Evolutionary conservation across 495 filamentous ascomycete species (phyloP).

Genomic region (Lineolata rhizophorae): DNA sequence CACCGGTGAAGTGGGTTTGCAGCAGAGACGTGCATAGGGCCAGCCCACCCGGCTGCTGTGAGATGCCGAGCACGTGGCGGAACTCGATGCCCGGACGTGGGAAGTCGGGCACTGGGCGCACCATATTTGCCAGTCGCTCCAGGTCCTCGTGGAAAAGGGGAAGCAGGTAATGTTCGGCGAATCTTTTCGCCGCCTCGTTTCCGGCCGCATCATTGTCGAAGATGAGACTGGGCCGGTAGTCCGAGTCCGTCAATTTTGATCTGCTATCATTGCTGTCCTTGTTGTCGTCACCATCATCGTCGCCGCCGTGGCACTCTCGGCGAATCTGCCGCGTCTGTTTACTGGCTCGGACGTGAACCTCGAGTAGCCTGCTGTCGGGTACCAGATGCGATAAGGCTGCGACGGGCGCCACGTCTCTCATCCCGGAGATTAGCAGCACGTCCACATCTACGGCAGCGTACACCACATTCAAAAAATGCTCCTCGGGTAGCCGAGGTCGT

Average conservation of each 20-base stretch:
- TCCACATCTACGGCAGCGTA: constrained; percentile 3
- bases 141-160: constrained; percentile 28
- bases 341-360: constrained; percentile 28
- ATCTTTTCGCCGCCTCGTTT: constrained; percentile 18
- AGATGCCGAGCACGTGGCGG: constrained; percentile 37
- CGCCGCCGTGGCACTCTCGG: constrained; percentile 13
- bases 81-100: constrained; percentile 35
- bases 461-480: constrained; percentile 32
- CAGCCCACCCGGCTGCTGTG: constrained; percentile 30
- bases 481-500: constrained; percentile 27
- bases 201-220: constrained; percentile 29
- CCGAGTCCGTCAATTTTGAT: constrained; percentile 14
- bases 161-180: constrained; percentile 26
- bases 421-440: constrained; percentile 28
- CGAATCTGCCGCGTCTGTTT: constrained; percentile 22
- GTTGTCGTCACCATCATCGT: constrained; percentile 11
- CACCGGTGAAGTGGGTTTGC: constrained; percentile 23
- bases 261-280: constrained; percentile 12
- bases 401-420: constrained; percentile 42
- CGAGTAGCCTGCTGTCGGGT: constrained; percentile 30
- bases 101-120: constrained; percentile 27
- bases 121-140: constrained; percentile 28
- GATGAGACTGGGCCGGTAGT: constrained; percentile 24
- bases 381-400: constrained; percentile 31
- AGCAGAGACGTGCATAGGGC: constrained; percentile 31